These are phyloP conservation scores for Microbotryum silenes-acaulis DNA, from an alignment of 1,284 basidiomycete genomes.

Conservation along the genomic window DNA sequence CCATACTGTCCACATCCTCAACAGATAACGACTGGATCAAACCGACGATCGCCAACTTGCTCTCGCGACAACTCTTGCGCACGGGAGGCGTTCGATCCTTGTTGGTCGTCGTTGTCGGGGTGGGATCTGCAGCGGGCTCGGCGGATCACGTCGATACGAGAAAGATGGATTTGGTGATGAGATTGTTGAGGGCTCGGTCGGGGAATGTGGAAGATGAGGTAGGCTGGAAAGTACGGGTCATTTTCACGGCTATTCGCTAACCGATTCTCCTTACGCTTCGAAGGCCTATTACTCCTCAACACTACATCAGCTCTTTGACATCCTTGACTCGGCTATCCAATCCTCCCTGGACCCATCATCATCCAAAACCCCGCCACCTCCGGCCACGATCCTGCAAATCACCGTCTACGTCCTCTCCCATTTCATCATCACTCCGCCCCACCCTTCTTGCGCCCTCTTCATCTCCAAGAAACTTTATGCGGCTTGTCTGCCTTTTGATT, in stretches of 20 bases:
- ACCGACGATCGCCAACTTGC: slow-evolving; percentile 7
- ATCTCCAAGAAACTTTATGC: neutral
- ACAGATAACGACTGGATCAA: neutral
- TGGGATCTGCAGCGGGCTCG: neutral
- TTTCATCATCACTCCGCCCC: slow-evolving; percentile 46
- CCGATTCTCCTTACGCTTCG: too few species aligned
- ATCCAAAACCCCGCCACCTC: slow-evolving; percentile 34
- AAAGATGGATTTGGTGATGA: slow-evolving; percentile 25
- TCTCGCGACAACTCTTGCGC: slow-evolving; percentile 28
- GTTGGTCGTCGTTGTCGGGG: slow-evolving; percentile 29
- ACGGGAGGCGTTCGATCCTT: slow-evolving; percentile 29
- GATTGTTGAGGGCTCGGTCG: slow-evolving; percentile 5
- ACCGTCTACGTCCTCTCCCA: slow-evolving; percentile 61
- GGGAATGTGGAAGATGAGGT: neutral
- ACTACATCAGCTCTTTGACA: slow-evolving; percentile 48
- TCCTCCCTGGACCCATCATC: slow-evolving; percentile 35
- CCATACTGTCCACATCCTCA: slow-evolving; percentile 4
- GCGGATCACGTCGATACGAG: slow-evolving; percentile 9
- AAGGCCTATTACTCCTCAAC: neutral
- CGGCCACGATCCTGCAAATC: slow-evolving; percentile 49
- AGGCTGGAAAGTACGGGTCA: neutral
- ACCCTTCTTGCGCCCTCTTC: neutral
- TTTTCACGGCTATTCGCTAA: too few species aligned
- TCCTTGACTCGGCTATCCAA: slow-evolving; percentile 42
- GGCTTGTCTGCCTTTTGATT: neutral